These are phyloP conservation scores for Alopecurus myosuroides DNA, from an alignment of 176 grass and related monocot species.

Conservation along the genomic window DNA sequence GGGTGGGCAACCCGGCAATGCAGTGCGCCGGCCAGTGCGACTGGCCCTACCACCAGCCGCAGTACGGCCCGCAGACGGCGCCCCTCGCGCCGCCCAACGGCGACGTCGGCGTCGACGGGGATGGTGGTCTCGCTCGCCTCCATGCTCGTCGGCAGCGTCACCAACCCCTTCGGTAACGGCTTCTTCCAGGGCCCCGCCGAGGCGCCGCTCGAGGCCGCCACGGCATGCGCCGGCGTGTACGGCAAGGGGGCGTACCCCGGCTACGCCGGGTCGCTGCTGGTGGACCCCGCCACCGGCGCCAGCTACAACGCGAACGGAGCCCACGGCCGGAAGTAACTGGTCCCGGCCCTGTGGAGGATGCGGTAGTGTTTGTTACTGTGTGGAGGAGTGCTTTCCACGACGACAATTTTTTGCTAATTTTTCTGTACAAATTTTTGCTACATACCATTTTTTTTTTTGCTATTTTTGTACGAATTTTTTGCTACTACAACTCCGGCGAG, in stretches of 20 bases:
- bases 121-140: conserved; percentile 69
- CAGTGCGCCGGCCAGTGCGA: conserved; percentile 68
- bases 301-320: conserved; percentile 58
- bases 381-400: too few species aligned
- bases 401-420: too few species aligned
- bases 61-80: conserved; percentile 51
- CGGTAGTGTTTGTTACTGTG: too few species aligned
- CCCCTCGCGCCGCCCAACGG: conserved; percentile 60
- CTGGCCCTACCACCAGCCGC: conserved; percentile 72
- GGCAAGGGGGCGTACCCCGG: conserved; percentile 61
- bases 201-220: conserved; percentile 62
- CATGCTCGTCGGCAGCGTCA: conserved; percentile 44
- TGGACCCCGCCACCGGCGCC: conserved; percentile 50
- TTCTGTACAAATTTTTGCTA: too few species aligned
- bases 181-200: conserved; percentile 58
- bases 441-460: too few species aligned
- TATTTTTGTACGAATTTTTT: too few species aligned
- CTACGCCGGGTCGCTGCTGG: conserved; percentile 40
- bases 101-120: conserved; percentile 64
- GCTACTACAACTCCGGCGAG: too few species aligned
- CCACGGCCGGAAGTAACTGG: conserved; percentile 38
- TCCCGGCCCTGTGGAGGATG: conserved; percentile 46
- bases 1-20: conserved; percentile 53
- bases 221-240: conserved; percentile 65
- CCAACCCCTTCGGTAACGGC: conserved; percentile 66